These are phyloP conservation scores for Stephania cephalantha DNA, from an alignment of 164 flowering plant genomes.

Conservation along the genomic window DNA sequence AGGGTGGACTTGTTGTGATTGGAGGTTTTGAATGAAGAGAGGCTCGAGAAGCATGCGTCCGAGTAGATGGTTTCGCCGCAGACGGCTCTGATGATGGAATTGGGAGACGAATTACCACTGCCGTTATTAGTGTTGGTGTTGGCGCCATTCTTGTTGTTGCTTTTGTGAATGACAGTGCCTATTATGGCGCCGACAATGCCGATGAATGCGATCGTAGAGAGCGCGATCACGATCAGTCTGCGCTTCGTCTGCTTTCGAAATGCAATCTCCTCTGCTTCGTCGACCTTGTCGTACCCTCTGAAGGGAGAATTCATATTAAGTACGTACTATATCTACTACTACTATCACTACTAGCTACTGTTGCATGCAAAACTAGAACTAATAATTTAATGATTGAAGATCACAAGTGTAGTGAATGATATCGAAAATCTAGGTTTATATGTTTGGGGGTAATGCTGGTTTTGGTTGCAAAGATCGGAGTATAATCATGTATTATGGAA, in stretches of 20 bases:
- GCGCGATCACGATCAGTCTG: slow-evolving; percentile 36
- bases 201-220: slow-evolving; percentile 41
- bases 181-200: slow-evolving; percentile 36
- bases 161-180: slow-evolving; percentile 28
- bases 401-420: no score
- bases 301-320: slow-evolving; percentile 42
- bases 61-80: slow-evolving; percentile 42
- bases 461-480: no score
- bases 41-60: slow-evolving; percentile 39
- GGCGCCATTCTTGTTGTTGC: slow-evolving; percentile 1
- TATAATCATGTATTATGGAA: no score
- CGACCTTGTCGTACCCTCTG: slow-evolving; percentile 65
- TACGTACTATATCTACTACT: no score
- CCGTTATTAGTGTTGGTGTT: not conserved
- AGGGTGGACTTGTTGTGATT: no score
- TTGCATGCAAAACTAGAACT: no score
- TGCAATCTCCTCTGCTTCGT: slow-evolving; percentile 36
- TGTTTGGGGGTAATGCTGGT: no score
- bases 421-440: no score
- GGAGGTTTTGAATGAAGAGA: slow-evolving; percentile 15
- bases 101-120: slow-evolving; percentile 1
- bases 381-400: no score
- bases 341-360: no score
- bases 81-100: slow-evolving; percentile 27
- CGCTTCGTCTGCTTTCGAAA: slow-evolving; percentile 40